Conservation (phyloP, 805 yeast genomes). For the Danielia reshetovae region DNA sequence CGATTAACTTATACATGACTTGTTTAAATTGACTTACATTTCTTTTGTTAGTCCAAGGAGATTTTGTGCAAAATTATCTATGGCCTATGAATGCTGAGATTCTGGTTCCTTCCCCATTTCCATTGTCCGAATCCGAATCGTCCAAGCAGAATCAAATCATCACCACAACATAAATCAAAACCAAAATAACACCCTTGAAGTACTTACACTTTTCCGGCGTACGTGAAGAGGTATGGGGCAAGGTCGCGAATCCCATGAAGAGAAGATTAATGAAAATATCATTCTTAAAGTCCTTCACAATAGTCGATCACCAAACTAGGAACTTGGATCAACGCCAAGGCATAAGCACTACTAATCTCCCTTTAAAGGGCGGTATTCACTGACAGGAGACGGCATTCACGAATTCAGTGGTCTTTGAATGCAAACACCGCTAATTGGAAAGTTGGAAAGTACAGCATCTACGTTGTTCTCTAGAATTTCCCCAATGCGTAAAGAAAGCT, state of each 20-base stretch:
- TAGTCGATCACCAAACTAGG: constrained; percentile 82
- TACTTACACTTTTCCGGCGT: constrained; percentile 94
- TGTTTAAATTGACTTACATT: no score
- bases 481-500: constrained; percentile 93
- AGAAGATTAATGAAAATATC: constrained; percentile 82
- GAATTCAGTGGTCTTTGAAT: constrained; percentile 93
- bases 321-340: constrained; percentile 84
- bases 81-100: no score
- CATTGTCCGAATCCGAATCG: constrained; percentile 31
- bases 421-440: constrained; percentile 88
- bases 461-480: constrained; percentile 92
- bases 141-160: constrained; percentile 77
- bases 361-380: constrained; percentile 94
- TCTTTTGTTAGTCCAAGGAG: no score
- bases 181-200: constrained; percentile 88
- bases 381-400: constrained; percentile 93
- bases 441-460: constrained; percentile 73
- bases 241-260: constrained; percentile 92
- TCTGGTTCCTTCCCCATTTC: constrained; percentile 1
- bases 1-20: no score
- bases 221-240: constrained; percentile 82
- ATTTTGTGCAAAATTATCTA: no score
- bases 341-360: constrained; percentile 98
- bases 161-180: constrained; percentile 71
- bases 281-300: constrained; percentile 38